Evolutionary conservation across 768 basidiomycete genomes (phyloP), one percentile per base, ranked within the genome.

Genomic region (Lentinula boryana): DNA sequence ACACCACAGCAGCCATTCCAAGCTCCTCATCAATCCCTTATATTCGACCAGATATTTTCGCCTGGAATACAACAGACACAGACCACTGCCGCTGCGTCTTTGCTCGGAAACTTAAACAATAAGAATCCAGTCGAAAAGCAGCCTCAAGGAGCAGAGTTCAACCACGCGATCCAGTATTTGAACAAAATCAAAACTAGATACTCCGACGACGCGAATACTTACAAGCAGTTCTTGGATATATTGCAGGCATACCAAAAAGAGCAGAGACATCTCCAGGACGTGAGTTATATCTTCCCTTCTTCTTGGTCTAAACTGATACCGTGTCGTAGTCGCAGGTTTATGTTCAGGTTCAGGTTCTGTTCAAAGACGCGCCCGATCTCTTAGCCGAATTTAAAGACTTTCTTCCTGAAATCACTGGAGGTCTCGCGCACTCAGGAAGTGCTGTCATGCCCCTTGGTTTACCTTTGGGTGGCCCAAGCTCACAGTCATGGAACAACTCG

Each of bases 111-210:
- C 53, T 76, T 88, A 63, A 81, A 72, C 61, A 76, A 77, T 63
- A 79, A 76, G 65, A 77, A 78, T 44, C 71, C 77, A 15, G 74
- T 78, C 41, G 84, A 85, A 64, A 75, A 76, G 63, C 83, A 82
- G 58, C 78, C 82, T 12, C 71, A 80, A 10, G 55, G 55, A 13
- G 83, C 79, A 62, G 88, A 98, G 69, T 97, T 94, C 76, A 88
- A 90, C 71, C 89, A 96, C 68, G 97, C 97, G 13, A 98, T 98
- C 64, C 87, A 93, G 67, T 99, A 95, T 72, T 87, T 99, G 67
- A 98, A 97, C 83, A 96, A 95, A 79, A 98, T 99, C 79, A 98
- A 98, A 76, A 87, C 86, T 16, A 87, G 95, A 21, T 98, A 89
- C 72, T 75, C 84, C 10, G 86, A 89, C 64, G 94, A 97, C 62